Evolutionary conservation across 805 yeast species (phyloP).

Genomic region (Barnettozyma botsteinii): DNA sequence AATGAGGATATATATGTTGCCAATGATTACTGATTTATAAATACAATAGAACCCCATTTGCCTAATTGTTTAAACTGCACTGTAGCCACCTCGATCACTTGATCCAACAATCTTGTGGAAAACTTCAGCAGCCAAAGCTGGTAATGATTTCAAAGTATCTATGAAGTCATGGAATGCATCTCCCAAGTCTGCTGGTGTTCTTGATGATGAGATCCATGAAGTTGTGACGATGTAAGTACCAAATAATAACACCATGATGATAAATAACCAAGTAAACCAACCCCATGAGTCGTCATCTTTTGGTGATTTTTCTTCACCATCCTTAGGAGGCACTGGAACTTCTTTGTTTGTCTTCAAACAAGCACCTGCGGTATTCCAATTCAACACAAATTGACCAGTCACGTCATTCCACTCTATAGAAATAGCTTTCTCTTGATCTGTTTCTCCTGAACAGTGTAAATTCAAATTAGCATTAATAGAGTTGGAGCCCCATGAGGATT

Average conservation of each 20-base stretch:
- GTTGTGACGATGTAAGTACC: slow-evolving; percentile 68
- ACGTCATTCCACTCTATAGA: slow-evolving; percentile 21
- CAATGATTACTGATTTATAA: not conserved
- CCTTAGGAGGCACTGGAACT: slow-evolving; percentile 19
- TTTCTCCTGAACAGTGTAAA: slow-evolving; percentile 40
- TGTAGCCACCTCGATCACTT: slow-evolving; percentile 77
- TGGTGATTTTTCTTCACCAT: slow-evolving; percentile 22
- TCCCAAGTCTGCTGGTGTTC: slow-evolving; percentile 60
- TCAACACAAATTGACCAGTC: slow-evolving; percentile 23
- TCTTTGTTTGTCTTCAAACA: slow-evolving; percentile 32
- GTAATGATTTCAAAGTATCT: slow-evolving; percentile 60
- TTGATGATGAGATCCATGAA: slow-evolving; percentile 70
- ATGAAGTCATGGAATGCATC: slow-evolving; percentile 69
- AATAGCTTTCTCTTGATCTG: slow-evolving; percentile 20
- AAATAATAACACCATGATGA: slow-evolving; percentile 61
- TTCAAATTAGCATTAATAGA: slow-evolving; percentile 41
- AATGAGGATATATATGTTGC: slow-evolving; percentile 1
- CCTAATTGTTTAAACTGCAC: slow-evolving; percentile 53
- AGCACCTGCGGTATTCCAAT: slow-evolving; percentile 37
- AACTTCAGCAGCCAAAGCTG: slow-evolving; percentile 63
- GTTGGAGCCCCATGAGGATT: slow-evolving; percentile 67
- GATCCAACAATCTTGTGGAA: slow-evolving; percentile 56
- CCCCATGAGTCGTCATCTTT: slow-evolving; percentile 51
- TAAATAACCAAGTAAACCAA: slow-evolving; percentile 76
- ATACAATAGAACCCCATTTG: not conserved